Base-by-base conservation (phyloP, 176 grass and related monocot genomes). In the Bolboschoenus planiculmis region DNA sequence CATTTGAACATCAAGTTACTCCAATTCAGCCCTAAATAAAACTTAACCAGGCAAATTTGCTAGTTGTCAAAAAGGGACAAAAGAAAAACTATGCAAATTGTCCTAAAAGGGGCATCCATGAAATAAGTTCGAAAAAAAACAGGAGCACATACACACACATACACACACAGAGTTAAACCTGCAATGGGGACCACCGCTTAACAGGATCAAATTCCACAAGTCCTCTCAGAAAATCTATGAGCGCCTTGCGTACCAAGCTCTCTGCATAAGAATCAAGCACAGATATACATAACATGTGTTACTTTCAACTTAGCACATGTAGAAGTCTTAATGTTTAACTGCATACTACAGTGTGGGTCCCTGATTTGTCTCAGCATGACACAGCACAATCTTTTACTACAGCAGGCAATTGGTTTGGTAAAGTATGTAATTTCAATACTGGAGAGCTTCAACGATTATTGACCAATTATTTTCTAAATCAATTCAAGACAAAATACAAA, bases 191-290 rank as follows among this genome's bases (percentile, higher is more conserved):
- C 97, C 97, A 99, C 24, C 97, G 83, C 84, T 96, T 99, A 77
- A 86, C 82, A 81, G 97, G 97, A 86, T 99, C 97, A 89, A 99
- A 93, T 78, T 99, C 93, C 85, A 99, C 86, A 83, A 93, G 89
- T 73, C 97, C 97, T 79, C 91, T 99, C 83, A 99, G 91, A 85
- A 99, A 99, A 90, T 99, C 93, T 93, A 96, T 87, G 77, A 99
- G 88, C 8, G 88, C 97, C 84, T 92, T 87, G 75, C 97, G 90
- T 78, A 82, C 86, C 78, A 64, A 86, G 34, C 89, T 93, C 84
- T 99, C 91, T 88, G 88, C 27, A 65, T 0, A 50, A 77, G 26
- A 33, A 26, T 77, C 72, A 77, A 76, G 24, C 31, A 47, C 71
- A 51, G 46, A 77, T 18, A 51, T 26, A 33, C 24, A 77, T 77